Base-by-base conservation (phyloP, 129 eudicot genomes). In the Pseudognaphalium luteoalbum region DNA sequence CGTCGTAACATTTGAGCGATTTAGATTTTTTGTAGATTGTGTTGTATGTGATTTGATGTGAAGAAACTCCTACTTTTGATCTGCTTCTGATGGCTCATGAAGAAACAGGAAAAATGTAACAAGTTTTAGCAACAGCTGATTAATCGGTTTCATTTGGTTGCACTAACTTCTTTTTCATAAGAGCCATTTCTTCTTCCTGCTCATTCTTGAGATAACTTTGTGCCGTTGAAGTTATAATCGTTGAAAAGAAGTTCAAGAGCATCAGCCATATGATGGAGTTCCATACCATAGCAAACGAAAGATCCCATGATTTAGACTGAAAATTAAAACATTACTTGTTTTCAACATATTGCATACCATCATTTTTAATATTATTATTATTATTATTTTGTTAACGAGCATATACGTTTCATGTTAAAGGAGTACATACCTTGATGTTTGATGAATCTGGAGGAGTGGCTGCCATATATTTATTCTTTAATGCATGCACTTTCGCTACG, bases 211-310 rank as follows among this genome's bases (percentile, higher is more conserved):
- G 89, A 66, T 81, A 83, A 64, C 84, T 73, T 70, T 86, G 98
- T 11, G 97, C 97, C 7, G 98, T 93, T 34, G 89, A 50, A 11
- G 84, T 86, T 76, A 93, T 86, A 44, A 93, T 93, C 72, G 87
- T 78, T 21, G 84, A 75, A 37, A 87, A 88, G 42, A 93, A 93
- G 63, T 85, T 81, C 74, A 93, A 39, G 60, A 93, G 73, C 91
- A 93, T 88, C 72, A 93, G 69, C 96, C 89, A 88, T 19, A 93
- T 91, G 58, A 86, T 81, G 0, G 88, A 52, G 69, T 93, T 93
- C 97, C 97, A 93, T 19, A 93, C 59, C 22, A 86, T 62, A 42
- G 89, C 87, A 29, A 85, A 80, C 4, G 97, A 90, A 32, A 93
- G 78, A 67, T 85, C 81, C 96, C 91, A 90, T 39, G 83, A 75